phyloP scores from a whole-genome alignment of 768 basidiomycete species.

The Boletus reticuloceps region DNA sequence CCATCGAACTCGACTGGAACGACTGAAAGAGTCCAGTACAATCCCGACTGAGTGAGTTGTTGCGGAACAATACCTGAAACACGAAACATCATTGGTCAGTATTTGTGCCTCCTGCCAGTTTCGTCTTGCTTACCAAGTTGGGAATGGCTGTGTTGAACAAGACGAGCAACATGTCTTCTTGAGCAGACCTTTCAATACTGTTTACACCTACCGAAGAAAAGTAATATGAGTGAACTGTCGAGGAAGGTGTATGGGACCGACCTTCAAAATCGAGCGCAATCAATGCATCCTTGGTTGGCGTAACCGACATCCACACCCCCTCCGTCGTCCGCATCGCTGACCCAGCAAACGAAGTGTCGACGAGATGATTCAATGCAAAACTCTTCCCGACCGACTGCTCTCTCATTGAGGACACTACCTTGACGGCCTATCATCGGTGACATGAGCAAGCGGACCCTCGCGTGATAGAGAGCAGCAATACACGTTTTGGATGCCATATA shows the following conservation, averaged over 20 bases:
- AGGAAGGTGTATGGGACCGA: background rate
- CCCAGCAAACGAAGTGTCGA: constrained; percentile 64
- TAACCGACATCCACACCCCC: constrained; percentile 68
- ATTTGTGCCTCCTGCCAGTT: background rate
- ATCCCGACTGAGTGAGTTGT: constrained; percentile 60
- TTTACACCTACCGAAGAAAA: constrained; percentile 43
- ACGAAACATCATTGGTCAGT: too few relatives aligned
- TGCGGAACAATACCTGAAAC: constrained; percentile 56
- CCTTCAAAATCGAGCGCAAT: constrained; percentile 67
- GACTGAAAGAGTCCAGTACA: constrained; percentile 64
- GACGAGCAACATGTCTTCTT: constrained; percentile 62
- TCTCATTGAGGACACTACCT: constrained; percentile 67
- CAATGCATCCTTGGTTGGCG: constrained; percentile 52
- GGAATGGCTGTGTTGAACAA: constrained; percentile 66
- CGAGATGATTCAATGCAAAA: constrained; percentile 57
- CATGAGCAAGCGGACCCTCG: background rate
- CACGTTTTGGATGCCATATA: constrained; percentile 57
- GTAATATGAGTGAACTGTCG: background rate
- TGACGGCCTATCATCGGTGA: constrained; percentile 43
- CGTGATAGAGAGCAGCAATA: background rate
- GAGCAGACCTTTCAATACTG: constrained; percentile 59
- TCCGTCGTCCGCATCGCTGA: constrained; percentile 64
- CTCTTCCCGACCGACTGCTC: constrained; percentile 67
- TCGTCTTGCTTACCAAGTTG: constrained; percentile 44
- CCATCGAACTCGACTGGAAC: constrained; percentile 55